Conservation (phyloP, 2,329 filamentous ascomycete species). For the Fusarium devonianum region DNA sequence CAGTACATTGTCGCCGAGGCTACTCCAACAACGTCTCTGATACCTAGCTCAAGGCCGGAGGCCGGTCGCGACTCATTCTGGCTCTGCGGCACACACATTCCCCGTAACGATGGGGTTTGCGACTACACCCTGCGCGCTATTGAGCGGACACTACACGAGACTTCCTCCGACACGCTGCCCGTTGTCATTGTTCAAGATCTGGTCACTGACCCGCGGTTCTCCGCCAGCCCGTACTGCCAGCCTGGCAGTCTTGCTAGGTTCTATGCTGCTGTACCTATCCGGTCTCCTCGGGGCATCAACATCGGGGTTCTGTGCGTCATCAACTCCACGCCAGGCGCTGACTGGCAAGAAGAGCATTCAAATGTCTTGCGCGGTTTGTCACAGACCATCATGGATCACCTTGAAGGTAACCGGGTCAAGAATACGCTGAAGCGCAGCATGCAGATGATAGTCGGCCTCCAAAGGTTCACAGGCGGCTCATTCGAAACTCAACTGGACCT, state of each 20-base stretch:
- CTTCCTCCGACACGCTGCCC: slow-evolving; percentile 30
- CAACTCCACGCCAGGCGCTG: background rate
- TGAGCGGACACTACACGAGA: too few species aligned
- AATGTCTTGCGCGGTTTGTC: slow-evolving; percentile 38
- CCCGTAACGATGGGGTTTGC: slow-evolving; percentile 38
- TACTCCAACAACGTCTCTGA: background rate
- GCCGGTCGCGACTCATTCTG: slow-evolving; percentile 11
- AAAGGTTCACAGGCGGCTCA: background rate
- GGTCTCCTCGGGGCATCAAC: slow-evolving; percentile 47
- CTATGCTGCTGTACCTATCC: slow-evolving; percentile 51
- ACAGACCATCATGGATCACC: slow-evolving; percentile 45
- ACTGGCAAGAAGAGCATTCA: slow-evolving; percentile 38
- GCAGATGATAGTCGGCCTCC: slow-evolving; percentile 45
- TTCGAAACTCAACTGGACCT: slow-evolving; percentile 20
- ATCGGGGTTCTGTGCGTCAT: slow-evolving; percentile 50
- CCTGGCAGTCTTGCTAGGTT: slow-evolving; percentile 40
- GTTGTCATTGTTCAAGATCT: slow-evolving; percentile 47
- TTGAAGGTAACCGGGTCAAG: slow-evolving; percentile 43
- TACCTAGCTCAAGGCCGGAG: background rate
- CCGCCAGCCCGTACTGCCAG: slow-evolving; percentile 27
- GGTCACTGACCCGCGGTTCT: slow-evolving; percentile 40
- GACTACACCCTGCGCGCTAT: slow-evolving; percentile 26
- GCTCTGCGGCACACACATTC: slow-evolving; percentile 41
- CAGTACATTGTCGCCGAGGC: slow-evolving; percentile 1
- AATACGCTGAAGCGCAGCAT: slow-evolving; percentile 40